Percentiles rank a stretch among this genome's conserved stretches.
Evolutionary conservation across 2,329 filamentous ascomycete species (phyloP).

Genomic region (Eurotiales sp.): DNA sequence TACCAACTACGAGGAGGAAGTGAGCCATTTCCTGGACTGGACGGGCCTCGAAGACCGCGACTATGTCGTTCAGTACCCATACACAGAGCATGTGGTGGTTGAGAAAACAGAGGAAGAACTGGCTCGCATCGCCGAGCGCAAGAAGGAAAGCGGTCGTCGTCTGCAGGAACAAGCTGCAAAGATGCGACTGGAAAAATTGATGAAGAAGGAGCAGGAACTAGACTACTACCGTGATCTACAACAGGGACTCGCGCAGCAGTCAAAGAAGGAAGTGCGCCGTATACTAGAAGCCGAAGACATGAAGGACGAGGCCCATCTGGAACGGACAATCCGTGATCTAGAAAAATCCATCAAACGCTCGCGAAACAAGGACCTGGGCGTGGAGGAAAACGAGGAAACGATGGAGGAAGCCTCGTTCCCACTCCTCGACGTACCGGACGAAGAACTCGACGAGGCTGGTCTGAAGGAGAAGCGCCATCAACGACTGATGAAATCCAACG

Average conservation of each 20-base stretch:
- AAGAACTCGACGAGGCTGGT: conserved; percentile 85
- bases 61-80: conserved; percentile 86
- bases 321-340: conserved; percentile 79
- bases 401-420: conserved; percentile 77
- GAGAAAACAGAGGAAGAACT: conserved; percentile 96
- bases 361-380: conserved; percentile 87
- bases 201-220: conserved; percentile 91
- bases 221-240: conserved; percentile 91
- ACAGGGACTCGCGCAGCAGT: conserved; percentile 64
- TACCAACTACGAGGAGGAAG: conserved; percentile 73
- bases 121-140: conserved; percentile 82
- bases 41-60: conserved; percentile 86
- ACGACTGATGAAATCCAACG: conserved; percentile 86
- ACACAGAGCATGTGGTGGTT: conserved; percentile 80
- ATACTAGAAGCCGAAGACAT: conserved; percentile 87
- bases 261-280: conserved; percentile 86
- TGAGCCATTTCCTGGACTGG: conserved; percentile 80
- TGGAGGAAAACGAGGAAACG: conserved; percentile 75
- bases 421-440: conserved; percentile 82
- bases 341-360: conserved; percentile 87
- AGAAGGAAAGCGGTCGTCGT: conserved; percentile 87
- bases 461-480: conserved; percentile 92
- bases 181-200: conserved; percentile 91
- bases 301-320: conserved; percentile 83
- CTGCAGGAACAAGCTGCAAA: conserved; percentile 95